Conservation (phyloP, 768 basidiomycete genomes). For the Mrakia hoshinonis region DNA sequence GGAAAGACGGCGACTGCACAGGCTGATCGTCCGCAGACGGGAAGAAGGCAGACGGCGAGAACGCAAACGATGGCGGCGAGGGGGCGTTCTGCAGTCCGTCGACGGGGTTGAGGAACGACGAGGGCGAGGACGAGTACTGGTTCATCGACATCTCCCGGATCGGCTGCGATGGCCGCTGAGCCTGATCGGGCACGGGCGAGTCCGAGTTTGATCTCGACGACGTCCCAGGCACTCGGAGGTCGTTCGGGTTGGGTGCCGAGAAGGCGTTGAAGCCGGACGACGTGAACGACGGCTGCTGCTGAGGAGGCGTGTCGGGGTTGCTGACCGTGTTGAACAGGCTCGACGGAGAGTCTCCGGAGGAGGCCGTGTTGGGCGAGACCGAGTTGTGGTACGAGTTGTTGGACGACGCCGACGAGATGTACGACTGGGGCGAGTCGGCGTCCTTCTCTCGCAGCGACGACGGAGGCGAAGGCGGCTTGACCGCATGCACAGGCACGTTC, state of each 20-base stretch:
- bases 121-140: not conserved
- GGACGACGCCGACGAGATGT: conserved; percentile 35
- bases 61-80: conserved; percentile 26
- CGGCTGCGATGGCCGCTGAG: not conserved
- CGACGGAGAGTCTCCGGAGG: conserved; percentile 20
- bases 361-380: not conserved
- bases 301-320: conserved; percentile 6
- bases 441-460: conserved; percentile 28
- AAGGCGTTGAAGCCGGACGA: conserved; percentile 25
- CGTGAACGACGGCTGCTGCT: conserved; percentile 3
- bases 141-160: not conserved
- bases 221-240: conserved; percentile 31
- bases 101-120: not conserved
- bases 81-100: not conserved
- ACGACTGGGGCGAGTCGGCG: conserved; percentile 33
- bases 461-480: conserved; percentile 22
- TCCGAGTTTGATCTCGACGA: conserved; percentile 10
- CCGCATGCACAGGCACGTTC: conserved; percentile 8
- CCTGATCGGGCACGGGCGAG: not conserved
- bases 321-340: conserved; percentile 12
- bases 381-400: conserved; percentile 12
- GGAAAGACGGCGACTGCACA: conserved; percentile 45
- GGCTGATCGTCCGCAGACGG: conserved; percentile 19
- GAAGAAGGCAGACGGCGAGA: conserved; percentile 29
- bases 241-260: conserved; percentile 12